Conservation (phyloP, 768 basidiomycete genomes). For the Galerina marginata region DNA sequence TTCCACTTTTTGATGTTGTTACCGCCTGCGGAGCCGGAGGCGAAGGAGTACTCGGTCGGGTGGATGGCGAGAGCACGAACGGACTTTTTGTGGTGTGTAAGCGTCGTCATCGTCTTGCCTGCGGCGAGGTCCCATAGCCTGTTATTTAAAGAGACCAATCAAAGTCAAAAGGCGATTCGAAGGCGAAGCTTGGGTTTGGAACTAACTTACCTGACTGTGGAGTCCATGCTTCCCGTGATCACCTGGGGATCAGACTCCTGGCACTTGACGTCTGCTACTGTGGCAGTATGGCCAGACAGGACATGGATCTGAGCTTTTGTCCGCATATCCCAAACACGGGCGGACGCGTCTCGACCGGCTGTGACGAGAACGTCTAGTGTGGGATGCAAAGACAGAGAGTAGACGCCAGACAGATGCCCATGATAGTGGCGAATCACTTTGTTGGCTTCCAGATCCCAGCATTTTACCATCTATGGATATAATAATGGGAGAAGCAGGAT, state of each 20-base stretch:
- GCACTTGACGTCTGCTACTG: conserved; percentile 94
- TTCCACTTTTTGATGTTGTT: conserved; percentile 99
- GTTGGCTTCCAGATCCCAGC: conserved; percentile 98
- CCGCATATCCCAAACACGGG: conserved; percentile 99
- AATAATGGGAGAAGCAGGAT: not conserved
- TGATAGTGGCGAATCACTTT: conserved; percentile 99
- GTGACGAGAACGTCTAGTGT: conserved; percentile 96
- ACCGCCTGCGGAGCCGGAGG: conserved; percentile 94
- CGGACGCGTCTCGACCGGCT: conserved; percentile 93
- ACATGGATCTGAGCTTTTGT: conserved; percentile 96
- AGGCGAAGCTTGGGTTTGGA: not conserved
- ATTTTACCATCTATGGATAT: conserved; percentile 90
- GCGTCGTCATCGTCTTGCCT: conserved; percentile 93
- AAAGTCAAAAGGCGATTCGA: not conserved
- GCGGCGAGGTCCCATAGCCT: conserved; percentile 98
- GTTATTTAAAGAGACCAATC: conserved; percentile 9
- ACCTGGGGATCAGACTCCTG: conserved; percentile 98
- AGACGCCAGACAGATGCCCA: conserved; percentile 98
- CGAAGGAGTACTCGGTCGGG: conserved; percentile 96
- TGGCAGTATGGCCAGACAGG: conserved; percentile 91
- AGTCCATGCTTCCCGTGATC: conserved; percentile 98
- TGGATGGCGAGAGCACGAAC: conserved; percentile 94
- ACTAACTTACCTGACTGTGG: conserved; percentile 77
- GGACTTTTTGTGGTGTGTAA: conserved; percentile 99
- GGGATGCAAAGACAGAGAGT: conserved; percentile 89